These are phyloP conservation scores for Typha latifolia DNA, from an alignment of 176 grass and related monocot genomes.

Conservation along the genomic window DNA sequence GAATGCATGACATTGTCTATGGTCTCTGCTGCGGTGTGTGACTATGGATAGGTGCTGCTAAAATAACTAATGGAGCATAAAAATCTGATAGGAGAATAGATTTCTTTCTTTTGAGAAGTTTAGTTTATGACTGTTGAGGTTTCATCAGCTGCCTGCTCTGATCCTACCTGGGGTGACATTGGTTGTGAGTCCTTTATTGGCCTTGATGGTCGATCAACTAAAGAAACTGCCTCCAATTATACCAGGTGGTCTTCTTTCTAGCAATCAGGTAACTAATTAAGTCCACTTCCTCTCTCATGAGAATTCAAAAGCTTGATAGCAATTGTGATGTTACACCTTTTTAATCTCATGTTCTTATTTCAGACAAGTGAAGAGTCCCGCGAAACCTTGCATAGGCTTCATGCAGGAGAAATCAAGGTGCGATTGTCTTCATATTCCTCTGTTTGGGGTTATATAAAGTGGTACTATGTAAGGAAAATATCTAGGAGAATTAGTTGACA, in stretches of 20 bases:
- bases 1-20: too few species aligned
- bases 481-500: neutral
- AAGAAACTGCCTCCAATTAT: conserved; percentile 83
- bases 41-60: too few species aligned
- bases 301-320: conserved; percentile 4
- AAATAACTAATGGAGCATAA: too few species aligned
- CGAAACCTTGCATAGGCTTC: conserved; percentile 58
- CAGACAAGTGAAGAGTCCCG: conserved; percentile 65
- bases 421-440: conserved; percentile 9
- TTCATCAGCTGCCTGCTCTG: conserved; percentile 69
- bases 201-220: conserved; percentile 93
- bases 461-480: neutral
- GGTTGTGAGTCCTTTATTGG: conserved; percentile 88
- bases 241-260: conserved; percentile 73
- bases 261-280: conserved; percentile 57
- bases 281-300: neutral
- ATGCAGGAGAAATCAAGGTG: conserved; percentile 77
- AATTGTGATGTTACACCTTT: conserved; percentile 9
- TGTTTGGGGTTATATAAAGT: neutral
- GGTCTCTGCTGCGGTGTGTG: too few species aligned
- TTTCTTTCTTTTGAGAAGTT: neutral
- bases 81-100: too few species aligned
- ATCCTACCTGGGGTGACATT: conserved; percentile 77
- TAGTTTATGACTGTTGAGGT: too few species aligned
- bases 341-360: conserved; percentile 18